These are phyloP conservation scores for Epichloe elymi DNA, from an alignment of 2,329 filamentous ascomycete species.

Conservation along the genomic window DNA sequence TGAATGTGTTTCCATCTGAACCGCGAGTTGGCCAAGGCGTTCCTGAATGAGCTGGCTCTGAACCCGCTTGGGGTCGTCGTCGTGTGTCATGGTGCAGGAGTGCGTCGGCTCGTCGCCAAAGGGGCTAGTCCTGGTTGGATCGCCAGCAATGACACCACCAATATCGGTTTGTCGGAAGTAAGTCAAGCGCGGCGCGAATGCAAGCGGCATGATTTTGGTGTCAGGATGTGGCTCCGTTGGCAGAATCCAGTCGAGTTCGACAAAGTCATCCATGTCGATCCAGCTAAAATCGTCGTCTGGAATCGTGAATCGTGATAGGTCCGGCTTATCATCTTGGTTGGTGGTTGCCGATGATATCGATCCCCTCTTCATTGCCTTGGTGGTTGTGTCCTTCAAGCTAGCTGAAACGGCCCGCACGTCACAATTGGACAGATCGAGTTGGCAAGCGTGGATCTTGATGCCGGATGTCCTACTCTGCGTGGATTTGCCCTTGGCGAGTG, in stretches of 20 bases:
- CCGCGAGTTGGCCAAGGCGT: constrained; percentile 63
- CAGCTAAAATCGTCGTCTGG: constrained; percentile 90
- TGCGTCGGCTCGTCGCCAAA: constrained; percentile 93
- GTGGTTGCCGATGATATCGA: constrained; percentile 37
- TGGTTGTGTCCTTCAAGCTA: constrained; percentile 67
- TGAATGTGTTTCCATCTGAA: constrained; percentile 65
- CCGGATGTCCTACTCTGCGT: constrained; percentile 72
- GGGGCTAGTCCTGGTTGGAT: constrained; percentile 68
- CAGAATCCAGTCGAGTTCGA: constrained; percentile 92
- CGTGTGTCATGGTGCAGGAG: constrained; percentile 85
- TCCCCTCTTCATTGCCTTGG: constrained; percentile 58
- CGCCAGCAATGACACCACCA: constrained; percentile 62
- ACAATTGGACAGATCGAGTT: constrained; percentile 80
- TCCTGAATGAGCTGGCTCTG: constrained; percentile 76
- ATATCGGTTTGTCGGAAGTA: constrained; percentile 98
- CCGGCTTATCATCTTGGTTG: constrained; percentile 45
- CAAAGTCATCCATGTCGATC: constrained; percentile 99
- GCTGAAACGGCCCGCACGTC: constrained; percentile 91
- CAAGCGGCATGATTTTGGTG: constrained; percentile 86
- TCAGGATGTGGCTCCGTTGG: constrained; percentile 82
- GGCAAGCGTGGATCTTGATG: constrained; percentile 91
- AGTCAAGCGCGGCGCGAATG: constrained; percentile 86
- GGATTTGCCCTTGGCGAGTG: constrained; percentile 61
- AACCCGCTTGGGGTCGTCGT: constrained; percentile 77
- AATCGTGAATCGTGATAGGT: constrained; percentile 84